Evolutionary conservation across 306 rosid genomes (phyloP), one percentile per base, ranked within the genome.

Genomic region (Sindora glabra): DNA sequence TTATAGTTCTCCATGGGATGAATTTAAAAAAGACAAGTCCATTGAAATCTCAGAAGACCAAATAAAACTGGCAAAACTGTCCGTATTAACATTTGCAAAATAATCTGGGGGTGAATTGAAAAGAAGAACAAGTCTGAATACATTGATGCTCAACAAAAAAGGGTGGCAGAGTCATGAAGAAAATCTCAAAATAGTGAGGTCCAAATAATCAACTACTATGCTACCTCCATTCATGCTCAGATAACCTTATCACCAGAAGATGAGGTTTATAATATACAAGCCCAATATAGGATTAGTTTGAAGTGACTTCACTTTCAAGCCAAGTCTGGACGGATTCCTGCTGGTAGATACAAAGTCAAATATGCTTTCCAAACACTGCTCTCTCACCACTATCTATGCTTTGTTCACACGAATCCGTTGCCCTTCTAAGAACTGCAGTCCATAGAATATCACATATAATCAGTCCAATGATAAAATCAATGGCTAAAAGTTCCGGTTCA

Each of bases 401-500:
- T 91, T 87, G 82, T 85, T 91, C 77, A 91, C 97, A 0, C 96
- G 91, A 44, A 91, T 83, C 10, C 47, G 46, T 69, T 85, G 91
- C 39, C 95, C 97, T 81, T 91, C 97, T 48, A 91, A 75, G 62
- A 67, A 63, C 97, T 91, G 95, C 86, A 80, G 18, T 45, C 44
- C 44, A 70, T 27, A 74, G 0, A 18, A 26, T 21, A 58, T 36
- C 16, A 40, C 26, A 14, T 41, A 65, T 21, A 19, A 33, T 5
- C 25, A 27, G 22, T 37, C 30, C n/a, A 39, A 29, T 47, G 63
- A 65, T 38, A 15, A 62, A 69, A 54, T 51, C 54, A 60, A 61
- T 24, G 56, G 51, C 48, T 16, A 42, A 12, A 50, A 59, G 37
- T 44, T 64, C 37, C 33, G 21, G 65, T 40, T 59, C 50, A 38